These are phyloP conservation scores for Micractinium sp. DNA, from an alignment of 139 green algal genomes.

Conservation along the genomic window DNA sequence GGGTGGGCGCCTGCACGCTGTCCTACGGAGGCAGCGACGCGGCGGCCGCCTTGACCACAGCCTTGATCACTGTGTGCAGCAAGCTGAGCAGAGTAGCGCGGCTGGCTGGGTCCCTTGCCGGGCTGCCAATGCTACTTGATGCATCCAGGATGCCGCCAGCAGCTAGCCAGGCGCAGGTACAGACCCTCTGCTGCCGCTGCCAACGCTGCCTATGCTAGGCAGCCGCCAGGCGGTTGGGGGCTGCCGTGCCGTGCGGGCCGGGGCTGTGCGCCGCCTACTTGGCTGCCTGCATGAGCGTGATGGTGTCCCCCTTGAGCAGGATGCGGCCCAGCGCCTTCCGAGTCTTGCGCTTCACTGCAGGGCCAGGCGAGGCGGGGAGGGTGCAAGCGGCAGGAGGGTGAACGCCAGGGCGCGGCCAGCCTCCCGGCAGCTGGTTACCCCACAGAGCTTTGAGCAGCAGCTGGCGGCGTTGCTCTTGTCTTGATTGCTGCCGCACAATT, in stretches of 20 bases:
- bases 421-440: neutral
- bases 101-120: too few species aligned
- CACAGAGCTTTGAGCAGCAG: too few species aligned
- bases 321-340: slow-evolving; percentile 93
- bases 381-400: neutral
- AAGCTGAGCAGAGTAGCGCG: neutral
- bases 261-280: slow-evolving; percentile 7
- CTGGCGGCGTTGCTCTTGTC: too few species aligned
- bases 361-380: neutral
- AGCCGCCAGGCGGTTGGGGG: neutral
- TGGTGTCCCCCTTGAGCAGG: slow-evolving; percentile 98
- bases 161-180: neutral
- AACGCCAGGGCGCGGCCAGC: neutral
- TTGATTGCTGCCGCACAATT: too few species aligned
- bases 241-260: neutral
- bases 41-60: neutral
- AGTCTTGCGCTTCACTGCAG: slow-evolving; percentile 88
- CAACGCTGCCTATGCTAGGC: neutral
- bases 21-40: neutral
- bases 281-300: slow-evolving; percentile 95
- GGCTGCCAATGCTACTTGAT: too few species aligned
- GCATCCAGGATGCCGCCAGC: neutral
- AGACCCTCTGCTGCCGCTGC: neutral
- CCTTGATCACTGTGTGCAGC: neutral
- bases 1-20: neutral